These are phyloP conservation scores for Fusarium secorum DNA, from an alignment of 2,329 filamentous ascomycete genomes.

Conservation along the genomic window DNA sequence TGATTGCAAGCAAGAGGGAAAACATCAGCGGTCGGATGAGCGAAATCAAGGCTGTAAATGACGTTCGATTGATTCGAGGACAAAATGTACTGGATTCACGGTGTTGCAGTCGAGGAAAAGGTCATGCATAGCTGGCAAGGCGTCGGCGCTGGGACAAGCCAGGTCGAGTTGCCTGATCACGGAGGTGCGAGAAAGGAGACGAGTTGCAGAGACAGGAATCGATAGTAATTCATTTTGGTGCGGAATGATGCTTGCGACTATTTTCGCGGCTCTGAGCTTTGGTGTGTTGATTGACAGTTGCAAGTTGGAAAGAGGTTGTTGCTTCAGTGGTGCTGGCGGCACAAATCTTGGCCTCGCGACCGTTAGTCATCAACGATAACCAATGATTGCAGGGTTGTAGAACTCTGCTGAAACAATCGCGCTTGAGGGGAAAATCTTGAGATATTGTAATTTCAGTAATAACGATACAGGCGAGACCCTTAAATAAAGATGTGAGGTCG, in stretches of 20 bases:
- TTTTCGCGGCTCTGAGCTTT: neutral
- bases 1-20: accelerated
- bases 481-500: neutral
- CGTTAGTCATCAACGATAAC: neutral
- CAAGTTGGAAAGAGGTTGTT: neutral
- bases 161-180: neutral
- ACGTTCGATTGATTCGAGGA: neutral
- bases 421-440: neutral
- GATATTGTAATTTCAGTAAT: too few relatives aligned
- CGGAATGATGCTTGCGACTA: neutral
- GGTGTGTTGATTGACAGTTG: neutral
- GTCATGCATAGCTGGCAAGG: neutral
- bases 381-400: neutral
- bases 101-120: neutral
- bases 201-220: neutral
- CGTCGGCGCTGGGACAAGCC: neutral
- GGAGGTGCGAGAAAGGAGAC: neutral
- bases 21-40: too few relatives aligned
- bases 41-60: neutral
- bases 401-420: neutral
- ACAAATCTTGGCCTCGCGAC: neutral
- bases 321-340: neutral
- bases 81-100: neutral
- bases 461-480: too few relatives aligned
- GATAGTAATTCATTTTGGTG: neutral